phyloP scores from a whole-genome alignment of 192 early-diverging fungal species.

The Pilaira anomala region DNA sequence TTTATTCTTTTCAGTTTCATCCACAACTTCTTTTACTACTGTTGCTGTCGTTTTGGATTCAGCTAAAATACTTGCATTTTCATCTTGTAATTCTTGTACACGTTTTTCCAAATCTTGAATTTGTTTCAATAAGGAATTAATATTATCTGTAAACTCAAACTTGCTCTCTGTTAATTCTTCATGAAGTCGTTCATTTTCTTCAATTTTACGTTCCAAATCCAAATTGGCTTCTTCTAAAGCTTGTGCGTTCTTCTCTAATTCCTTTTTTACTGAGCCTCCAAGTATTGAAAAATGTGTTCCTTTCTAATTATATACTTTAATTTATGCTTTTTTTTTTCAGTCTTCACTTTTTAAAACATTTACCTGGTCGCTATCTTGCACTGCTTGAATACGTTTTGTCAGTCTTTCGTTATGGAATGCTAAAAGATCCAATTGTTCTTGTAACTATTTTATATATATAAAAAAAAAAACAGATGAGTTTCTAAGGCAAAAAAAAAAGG shows the following conservation, averaged over 20 bases:
- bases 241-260: constrained; percentile 49
- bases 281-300: constrained; percentile 36
- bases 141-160: constrained; percentile 46
- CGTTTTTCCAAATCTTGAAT: constrained; percentile 49
- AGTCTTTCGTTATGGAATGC: constrained; percentile 58
- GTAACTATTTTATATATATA: constrained; percentile 13
- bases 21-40: background rate
- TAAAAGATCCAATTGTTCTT: constrained; percentile 55
- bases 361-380: constrained; percentile 47
- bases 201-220: constrained; percentile 52
- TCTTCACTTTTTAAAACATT: too few relatives aligned
- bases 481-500: background rate
- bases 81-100: constrained; percentile 41
- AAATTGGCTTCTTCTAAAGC: constrained; percentile 46
- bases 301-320: constrained; percentile 35
- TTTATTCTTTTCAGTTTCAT: constrained; percentile 12
- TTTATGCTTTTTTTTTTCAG: too few relatives aligned
- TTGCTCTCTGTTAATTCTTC: constrained; percentile 52
- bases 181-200: constrained; percentile 57
- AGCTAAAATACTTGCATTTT: constrained; percentile 3
- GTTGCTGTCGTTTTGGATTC: background rate
- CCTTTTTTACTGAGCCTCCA: constrained; percentile 51
- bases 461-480: background rate
- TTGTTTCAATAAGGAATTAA: constrained; percentile 44
- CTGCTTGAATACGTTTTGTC: constrained; percentile 53